Conservation (phyloP, 352 stramenopile genomes). For the Globisporangium irregulare region DNA sequence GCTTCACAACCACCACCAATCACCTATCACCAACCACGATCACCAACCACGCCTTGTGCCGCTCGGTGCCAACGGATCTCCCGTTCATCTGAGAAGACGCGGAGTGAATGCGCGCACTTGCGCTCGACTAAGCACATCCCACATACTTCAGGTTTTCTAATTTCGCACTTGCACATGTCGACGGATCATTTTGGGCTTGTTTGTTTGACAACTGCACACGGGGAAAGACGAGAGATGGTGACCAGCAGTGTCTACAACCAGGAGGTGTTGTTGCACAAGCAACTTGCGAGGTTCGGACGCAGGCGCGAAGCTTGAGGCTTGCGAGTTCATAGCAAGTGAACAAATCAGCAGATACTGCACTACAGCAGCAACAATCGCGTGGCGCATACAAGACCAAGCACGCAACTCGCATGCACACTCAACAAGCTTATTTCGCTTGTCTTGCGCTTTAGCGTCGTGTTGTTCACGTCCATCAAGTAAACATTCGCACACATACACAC, state of each 20-base stretch:
- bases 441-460: not conserved
- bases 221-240: no score
- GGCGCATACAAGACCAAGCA: not conserved
- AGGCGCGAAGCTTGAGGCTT: not conserved
- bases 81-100: conserved; percentile 3
- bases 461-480: not conserved
- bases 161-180: not conserved
- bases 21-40: not conserved
- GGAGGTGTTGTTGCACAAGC: not conserved
- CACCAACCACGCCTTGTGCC: not conserved
- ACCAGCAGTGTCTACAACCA: not conserved
- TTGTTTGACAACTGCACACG: not conserved
- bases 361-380: not conserved
- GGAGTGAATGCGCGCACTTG: not conserved
- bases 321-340: not conserved
- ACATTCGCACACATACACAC: not conserved
- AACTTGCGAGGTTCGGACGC: not conserved
- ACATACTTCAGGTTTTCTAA: not conserved
- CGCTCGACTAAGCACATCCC: not conserved
- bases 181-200: not conserved
- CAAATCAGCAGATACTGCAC: not conserved
- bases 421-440: not conserved
- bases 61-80: not conserved
- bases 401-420: not conserved
- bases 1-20: not conserved